Evolutionary conservation across 495 filamentous ascomycete genomes (phyloP).

Genomic region (Sporormia fimetaria): DNA sequence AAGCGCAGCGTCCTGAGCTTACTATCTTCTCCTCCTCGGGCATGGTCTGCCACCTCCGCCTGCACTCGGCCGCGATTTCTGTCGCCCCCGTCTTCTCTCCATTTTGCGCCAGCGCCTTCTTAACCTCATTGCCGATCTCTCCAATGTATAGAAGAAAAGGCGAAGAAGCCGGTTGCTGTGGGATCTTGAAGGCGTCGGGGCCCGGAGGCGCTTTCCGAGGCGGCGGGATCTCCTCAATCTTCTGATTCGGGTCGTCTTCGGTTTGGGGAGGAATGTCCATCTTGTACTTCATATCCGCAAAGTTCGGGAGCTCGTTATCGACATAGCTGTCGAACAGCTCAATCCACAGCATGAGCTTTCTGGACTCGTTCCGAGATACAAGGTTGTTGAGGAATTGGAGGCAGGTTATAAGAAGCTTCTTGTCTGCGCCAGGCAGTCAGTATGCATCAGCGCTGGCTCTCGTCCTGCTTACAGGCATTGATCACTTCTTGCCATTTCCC

Average conservation of each 20-base stretch:
- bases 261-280: slow-evolving; percentile 11
- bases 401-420: slow-evolving; percentile 78
- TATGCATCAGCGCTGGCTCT: slow-evolving; percentile 34
- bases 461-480: slow-evolving; percentile 31
- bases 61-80: slow-evolving; percentile 26
- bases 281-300: slow-evolving; percentile 16
- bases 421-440: slow-evolving; percentile 41
- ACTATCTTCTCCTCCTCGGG: slow-evolving; percentile 23
- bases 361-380: slow-evolving; percentile 79
- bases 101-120: slow-evolving; percentile 13
- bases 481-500: slow-evolving; percentile 59
- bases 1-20: slow-evolving; percentile 1
- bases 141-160: slow-evolving; percentile 26
- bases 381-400: slow-evolving; percentile 89
- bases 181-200: slow-evolving; percentile 15
- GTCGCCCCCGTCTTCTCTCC: slow-evolving; percentile 20
- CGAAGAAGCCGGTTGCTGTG: slow-evolving; percentile 23
- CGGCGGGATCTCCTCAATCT: neutral
- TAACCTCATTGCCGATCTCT: slow-evolving; percentile 18
- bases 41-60: slow-evolving; percentile 24
- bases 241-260: neutral
- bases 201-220: neutral
- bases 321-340: slow-evolving; percentile 55
- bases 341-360: slow-evolving; percentile 84
- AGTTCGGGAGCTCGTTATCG: slow-evolving; percentile 22